Conservation (phyloP, 192 early-diverging fungal genomes). For the Linnemannia zychae region DNA sequence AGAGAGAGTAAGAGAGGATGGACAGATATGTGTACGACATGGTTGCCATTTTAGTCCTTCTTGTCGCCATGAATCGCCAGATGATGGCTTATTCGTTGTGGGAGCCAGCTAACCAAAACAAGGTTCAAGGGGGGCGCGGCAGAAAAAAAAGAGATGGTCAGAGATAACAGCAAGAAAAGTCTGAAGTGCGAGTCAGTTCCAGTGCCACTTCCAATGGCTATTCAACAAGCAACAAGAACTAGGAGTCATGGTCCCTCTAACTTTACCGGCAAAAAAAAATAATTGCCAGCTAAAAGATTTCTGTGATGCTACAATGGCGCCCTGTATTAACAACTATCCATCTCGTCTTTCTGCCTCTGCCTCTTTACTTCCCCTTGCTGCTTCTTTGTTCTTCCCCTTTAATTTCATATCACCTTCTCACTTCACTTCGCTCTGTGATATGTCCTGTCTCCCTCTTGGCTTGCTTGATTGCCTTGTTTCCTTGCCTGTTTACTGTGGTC, state of each 20-base stretch:
- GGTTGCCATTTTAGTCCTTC: no score
- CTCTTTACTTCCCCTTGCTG: background rate
- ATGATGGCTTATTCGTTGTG: background rate
- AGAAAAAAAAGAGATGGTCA: background rate
- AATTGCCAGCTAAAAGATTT: background rate
- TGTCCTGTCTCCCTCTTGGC: background rate
- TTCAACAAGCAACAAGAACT: no score
- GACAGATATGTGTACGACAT: background rate
- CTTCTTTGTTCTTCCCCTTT: background rate
- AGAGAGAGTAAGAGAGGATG: background rate
- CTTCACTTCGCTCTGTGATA: background rate
- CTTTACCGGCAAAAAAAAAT: no score
- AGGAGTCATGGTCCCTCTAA: no score
- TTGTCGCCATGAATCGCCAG: background rate
- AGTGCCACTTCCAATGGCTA: no score
- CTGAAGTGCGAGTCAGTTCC: background rate
- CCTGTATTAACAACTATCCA: constrained; percentile 13
- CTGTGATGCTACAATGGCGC: background rate
- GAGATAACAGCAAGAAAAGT: background rate
- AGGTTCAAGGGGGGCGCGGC: background rate
- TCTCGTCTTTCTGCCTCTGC: constrained; percentile 11
- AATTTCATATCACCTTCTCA: background rate
- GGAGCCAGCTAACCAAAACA: background rate
- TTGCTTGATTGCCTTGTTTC: background rate
- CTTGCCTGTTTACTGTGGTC: background rate